These are phyloP conservation scores for Phaeoacremonium minimum DNA, from an alignment of 2,329 filamentous ascomycete genomes.

Conservation along the genomic window DNA sequence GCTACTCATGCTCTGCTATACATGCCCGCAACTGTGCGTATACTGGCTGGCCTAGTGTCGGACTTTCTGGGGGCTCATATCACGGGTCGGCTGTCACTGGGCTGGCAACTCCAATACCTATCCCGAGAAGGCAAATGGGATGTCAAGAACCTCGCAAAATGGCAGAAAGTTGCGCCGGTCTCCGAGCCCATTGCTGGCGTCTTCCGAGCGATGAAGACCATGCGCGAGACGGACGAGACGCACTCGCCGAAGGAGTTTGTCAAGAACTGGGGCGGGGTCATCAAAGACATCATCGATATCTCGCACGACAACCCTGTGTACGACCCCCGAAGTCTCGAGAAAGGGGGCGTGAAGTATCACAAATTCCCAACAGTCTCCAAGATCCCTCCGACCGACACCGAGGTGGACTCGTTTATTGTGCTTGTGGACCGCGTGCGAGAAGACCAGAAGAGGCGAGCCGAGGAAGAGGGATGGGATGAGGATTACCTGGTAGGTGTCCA, in stretches of 20 bases:
- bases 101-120: slow-evolving; percentile 88
- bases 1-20: slow-evolving; percentile 84
- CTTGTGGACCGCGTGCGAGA: slow-evolving; percentile 57
- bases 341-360: slow-evolving; percentile 65
- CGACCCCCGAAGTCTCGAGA: slow-evolving; percentile 67
- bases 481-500: slow-evolving; percentile 72
- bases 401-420: slow-evolving; percentile 49
- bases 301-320: slow-evolving; percentile 89
- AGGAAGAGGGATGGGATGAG: slow-evolving; percentile 33
- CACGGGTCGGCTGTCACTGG: slow-evolving; percentile 72
- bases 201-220: slow-evolving; percentile 89
- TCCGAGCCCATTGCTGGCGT: slow-evolving; percentile 72
- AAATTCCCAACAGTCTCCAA: slow-evolving; percentile 94
- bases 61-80: slow-evolving; percentile 74
- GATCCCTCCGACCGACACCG: slow-evolving; percentile 63
- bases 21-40: slow-evolving; percentile 68
- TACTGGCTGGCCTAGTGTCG: slow-evolving; percentile 75
- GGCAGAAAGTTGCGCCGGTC: slow-evolving; percentile 75
- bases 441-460: slow-evolving; percentile 42
- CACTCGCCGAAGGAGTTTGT: slow-evolving; percentile 76
- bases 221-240: slow-evolving; percentile 79
- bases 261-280: slow-evolving; percentile 57
- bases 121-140: slow-evolving; percentile 94
- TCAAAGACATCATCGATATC: slow-evolving; percentile 83
- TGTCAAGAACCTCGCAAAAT: slow-evolving; percentile 92